Base-by-base conservation (phyloP, 306 rosid species). In the Dryas alaskensis region DNA sequence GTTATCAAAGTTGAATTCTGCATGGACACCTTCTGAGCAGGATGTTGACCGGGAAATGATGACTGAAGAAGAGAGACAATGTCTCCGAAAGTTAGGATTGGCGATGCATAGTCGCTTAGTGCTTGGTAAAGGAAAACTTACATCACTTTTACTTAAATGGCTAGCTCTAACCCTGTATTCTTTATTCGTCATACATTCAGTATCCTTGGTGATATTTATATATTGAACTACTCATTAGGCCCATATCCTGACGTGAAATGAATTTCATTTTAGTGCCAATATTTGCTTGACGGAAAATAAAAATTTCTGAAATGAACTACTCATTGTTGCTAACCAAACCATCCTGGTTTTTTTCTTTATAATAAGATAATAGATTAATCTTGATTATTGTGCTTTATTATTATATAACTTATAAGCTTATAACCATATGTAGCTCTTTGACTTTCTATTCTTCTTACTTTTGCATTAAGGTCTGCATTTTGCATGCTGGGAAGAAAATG, bases 31-130 rank as follows among this genome's bases (percentile, higher is more conserved):
- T 59, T 61, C 84, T 50, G 90, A 83, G 76, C 71, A 54, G 62
- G 90, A 86, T 51, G 60, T 79, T 76, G 97, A 92, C 85, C 73
- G 69, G 67, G 97, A 92, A 87, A 79, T 83, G 52, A 85, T 90
- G 72, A 88, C 97, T 6, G 81, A 84, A 13, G 97, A 92, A 82
- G 98, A 92, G 86, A 87, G 89, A 77, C 82, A 80, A 76, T 89
- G 95, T 74, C 84, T 87, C 17, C 82, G 81, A 72, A 88, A 77
- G 76, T 86, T 90, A 59, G 97, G 96, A 61, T 59, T 84, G 87
- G 83, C 84, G 89, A 87, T 90, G 90, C 80, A 69, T 17, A 62
- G 88, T 77, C 73, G 52, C 84, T 79, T 90, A 72, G 73, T 82
- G 71, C 95, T 92, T 7, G 96, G 98, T 92, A 88, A 76, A 51